phyloP scores from a whole-genome alignment of 352 stramenopile species.

The Elongisporangium undulatum region DNA sequence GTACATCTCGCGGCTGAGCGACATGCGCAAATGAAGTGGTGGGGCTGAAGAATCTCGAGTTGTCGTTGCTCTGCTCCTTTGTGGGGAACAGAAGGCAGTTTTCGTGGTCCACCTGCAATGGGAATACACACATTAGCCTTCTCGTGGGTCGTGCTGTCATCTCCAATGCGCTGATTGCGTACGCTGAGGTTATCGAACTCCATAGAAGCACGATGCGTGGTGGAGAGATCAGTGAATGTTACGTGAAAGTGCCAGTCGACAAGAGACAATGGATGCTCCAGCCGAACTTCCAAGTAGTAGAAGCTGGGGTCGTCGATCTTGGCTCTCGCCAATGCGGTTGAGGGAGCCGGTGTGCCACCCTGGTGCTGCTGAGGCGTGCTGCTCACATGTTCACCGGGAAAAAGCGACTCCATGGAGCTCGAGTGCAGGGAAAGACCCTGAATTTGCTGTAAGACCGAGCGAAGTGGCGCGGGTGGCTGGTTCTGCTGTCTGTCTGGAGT shows the following conservation, averaged over 20 bases:
- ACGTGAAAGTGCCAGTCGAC: slow-evolving; percentile 37
- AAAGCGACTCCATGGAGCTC: no score
- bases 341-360: no score
- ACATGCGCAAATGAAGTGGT: slow-evolving; percentile 40
- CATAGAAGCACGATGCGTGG: slow-evolving; percentile 15
- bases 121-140: background rate
- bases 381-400: no score
- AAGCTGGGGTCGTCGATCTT: slow-evolving; percentile 34
- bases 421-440: no score
- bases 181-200: slow-evolving; percentile 40
- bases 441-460: no score
- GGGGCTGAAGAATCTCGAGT: slow-evolving; percentile 30
- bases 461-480: no score
- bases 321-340: no score
- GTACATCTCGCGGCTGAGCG: slow-evolving; percentile 33
- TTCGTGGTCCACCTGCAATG: slow-evolving; percentile 28
- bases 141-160: no score
- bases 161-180: background rate
- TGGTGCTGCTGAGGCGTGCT: no score
- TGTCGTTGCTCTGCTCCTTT: background rate
- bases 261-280: slow-evolving; percentile 37
- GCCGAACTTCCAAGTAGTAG: slow-evolving; percentile 44
- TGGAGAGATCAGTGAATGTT: slow-evolving; percentile 38
- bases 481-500: no score
- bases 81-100: slow-evolving; percentile 41